These are phyloP conservation scores for Globisporangium solare DNA, from an alignment of 352 stramenopile genomes.

Conservation along the genomic window DNA sequence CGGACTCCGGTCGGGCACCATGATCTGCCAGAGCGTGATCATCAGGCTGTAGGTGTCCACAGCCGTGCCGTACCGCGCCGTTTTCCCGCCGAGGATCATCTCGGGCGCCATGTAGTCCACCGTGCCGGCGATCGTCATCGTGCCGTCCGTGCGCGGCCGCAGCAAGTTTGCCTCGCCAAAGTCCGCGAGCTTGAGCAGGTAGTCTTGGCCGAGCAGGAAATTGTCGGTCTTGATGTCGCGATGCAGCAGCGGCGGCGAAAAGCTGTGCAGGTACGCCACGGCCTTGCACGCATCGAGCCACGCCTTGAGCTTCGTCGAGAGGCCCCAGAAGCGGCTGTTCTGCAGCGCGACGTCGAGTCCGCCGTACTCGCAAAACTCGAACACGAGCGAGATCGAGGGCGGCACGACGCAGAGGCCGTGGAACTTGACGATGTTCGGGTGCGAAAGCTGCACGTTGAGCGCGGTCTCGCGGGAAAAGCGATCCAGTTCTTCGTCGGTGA, in stretches of 20 bases:
- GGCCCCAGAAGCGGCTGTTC: conserved; percentile 47
- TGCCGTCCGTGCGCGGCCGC: conserved; percentile 61
- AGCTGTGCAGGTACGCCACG: conserved; percentile 83
- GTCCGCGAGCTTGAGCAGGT: conserved; percentile 75
- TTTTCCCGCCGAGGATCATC: conserved; percentile 83
- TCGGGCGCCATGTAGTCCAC: conserved; percentile 86
- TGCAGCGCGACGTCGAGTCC: conserved; percentile 55
- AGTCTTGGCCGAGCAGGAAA: conserved; percentile 76
- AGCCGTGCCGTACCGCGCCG: conserved; percentile 66
- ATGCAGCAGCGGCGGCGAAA: conserved; percentile 71
- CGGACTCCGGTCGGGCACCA: conserved; percentile 68
- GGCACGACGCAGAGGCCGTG: conserved; percentile 79
- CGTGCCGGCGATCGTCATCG: conserved; percentile 83
- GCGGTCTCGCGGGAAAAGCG: conserved; percentile 79
- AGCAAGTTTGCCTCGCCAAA: conserved; percentile 86
- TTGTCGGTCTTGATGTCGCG: conserved; percentile 88
- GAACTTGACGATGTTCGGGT: conserved; percentile 83
- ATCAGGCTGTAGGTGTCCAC: conserved; percentile 85
- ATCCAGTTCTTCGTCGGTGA: conserved; percentile 78
- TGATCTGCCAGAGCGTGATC: conserved; percentile 87
- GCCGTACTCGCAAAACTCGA: conserved; percentile 85
- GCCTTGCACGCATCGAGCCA: conserved; percentile 81
- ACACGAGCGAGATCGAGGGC: conserved; percentile 81
- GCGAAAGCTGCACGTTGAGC: conserved; percentile 74
- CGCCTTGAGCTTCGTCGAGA: conserved; percentile 74